Base-by-base conservation (phyloP, 352 stramenopile genomes). In the Pythium vanterpoolii region DNA sequence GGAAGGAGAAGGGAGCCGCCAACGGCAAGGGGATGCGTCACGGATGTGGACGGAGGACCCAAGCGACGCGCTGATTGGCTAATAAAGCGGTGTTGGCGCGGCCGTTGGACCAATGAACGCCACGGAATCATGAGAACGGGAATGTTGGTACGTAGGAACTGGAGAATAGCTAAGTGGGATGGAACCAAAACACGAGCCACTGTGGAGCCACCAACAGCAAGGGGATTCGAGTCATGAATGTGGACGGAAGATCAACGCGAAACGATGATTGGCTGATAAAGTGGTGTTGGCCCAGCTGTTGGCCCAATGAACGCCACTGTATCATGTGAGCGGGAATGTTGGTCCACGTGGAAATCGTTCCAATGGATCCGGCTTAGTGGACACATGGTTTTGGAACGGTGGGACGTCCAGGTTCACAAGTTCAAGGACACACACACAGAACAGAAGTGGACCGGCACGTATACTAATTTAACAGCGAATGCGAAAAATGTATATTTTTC, bases 1-100 rank as follows among this genome's bases (percentile, higher is more conserved):
- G 36, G 53, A 56, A 64, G n/a, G n/a, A n/a, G 36, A 54, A 55
- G 44, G 28, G 43, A 54, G 33, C 31, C 39, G 10, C 56, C 52
- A 31, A 11, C 38, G 30, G 33, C 28, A 21, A 45, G 39, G 30
- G 34, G 57, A 53, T 64, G 49, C 46, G 45, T 27, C 38, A 26
- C 4, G 23, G 3, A 18, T 4, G 5, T 11, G 14, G 3, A 60
- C 53, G 58, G 49, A 51, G n/a, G 23, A 19, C 53, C 23, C 60
- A 60, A 50, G 5, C 44, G 40, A 11, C 40, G 40, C 21, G 40
- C 9, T 16, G 34, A 42, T 42, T 42, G 34, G 34, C 34, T 9
- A n/a, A 42, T 42, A 42, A 42, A 21, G 34, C 0, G 10, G 13
- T 18, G 8, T 6, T 5, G 9, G 34, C 10, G 13, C 18, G 5